Conservation (phyloP, 164 flowering plant species). For the Nelumbo lutea region DNA sequence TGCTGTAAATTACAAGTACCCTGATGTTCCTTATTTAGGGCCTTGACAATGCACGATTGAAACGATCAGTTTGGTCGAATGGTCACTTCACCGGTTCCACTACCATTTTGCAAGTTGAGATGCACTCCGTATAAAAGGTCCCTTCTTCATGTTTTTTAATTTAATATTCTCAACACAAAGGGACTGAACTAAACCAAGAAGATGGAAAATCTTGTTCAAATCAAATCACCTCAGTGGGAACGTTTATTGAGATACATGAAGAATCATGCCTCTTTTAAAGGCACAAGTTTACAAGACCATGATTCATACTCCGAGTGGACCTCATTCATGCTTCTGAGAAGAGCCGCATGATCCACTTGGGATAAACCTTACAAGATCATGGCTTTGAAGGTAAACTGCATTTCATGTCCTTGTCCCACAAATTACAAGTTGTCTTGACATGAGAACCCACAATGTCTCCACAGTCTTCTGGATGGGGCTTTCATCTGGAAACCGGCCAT, state of each 20-base stretch:
- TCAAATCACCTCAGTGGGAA: neutral
- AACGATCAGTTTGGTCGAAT: no score
- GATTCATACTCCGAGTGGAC: neutral
- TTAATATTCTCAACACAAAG: no score
- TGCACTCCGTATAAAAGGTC: no score
- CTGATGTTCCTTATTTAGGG: no score
- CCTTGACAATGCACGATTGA: no score
- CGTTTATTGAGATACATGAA: neutral
- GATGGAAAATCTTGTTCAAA: neutral
- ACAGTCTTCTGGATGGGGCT: neutral
- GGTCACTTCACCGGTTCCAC: no score
- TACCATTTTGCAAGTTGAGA: no score
- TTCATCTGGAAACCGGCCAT: constrained; percentile 14
- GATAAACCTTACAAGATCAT: neutral
- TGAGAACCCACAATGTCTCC: neutral
- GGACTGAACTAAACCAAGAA: neutral
- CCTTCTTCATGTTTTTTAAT: no score
- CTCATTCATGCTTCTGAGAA: neutral
- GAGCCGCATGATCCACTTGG: neutral
- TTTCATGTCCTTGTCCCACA: neutral
- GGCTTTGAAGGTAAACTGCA: neutral
- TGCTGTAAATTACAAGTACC: no score
- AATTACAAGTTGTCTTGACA: neutral
- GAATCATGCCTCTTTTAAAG: neutral
- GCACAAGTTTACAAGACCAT: neutral